Percentiles rank a stretch among this genome's conserved stretches.
phyloP scores from a whole-genome alignment of 2,329 filamentous ascomycete species.

The Xylaria sp. region DNA sequence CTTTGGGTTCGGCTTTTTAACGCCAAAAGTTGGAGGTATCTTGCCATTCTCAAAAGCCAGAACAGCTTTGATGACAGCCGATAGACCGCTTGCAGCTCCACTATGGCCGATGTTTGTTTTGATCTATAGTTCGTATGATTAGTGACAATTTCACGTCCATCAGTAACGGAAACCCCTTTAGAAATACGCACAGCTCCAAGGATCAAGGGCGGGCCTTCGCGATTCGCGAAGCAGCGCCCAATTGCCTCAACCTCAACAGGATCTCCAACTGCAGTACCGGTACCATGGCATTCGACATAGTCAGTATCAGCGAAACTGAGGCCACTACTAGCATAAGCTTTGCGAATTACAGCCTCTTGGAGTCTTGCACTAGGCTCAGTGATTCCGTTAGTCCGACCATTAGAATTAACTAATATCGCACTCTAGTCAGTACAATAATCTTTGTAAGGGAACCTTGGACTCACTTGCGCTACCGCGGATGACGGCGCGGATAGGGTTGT shows the following conservation, averaged over 20 bases:
- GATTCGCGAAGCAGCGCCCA: neutral
- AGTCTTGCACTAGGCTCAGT: neutral
- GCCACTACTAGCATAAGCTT: neutral
- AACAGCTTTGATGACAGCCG: slow-evolving; percentile 28
- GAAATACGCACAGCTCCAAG: neutral
- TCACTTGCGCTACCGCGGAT: slow-evolving; percentile 21
- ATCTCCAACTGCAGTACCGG: neutral
- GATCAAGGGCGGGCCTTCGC: neutral
- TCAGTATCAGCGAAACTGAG: neutral
- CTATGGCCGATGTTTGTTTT: slow-evolving; percentile 31
- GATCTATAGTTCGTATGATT: neutral
- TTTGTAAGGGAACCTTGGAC: neutral
- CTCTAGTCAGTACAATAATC: too few species aligned
- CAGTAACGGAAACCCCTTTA: too few species aligned
- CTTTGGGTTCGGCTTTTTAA: neutral
- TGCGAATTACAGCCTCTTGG: neutral
- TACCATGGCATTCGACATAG: neutral
- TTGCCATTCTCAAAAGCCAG: slow-evolving; percentile 22
- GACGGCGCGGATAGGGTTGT: slow-evolving; percentile 25
- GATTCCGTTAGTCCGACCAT: neutral
- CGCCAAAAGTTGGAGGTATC: slow-evolving; percentile 23
- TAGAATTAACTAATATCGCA: too few species aligned
- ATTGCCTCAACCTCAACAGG: neutral
- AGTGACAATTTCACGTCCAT: too few species aligned
- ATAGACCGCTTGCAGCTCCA: slow-evolving; percentile 29